Conservation (phyloP, 257 asterid genomes). For the Salvia rosmarinus region DNA sequence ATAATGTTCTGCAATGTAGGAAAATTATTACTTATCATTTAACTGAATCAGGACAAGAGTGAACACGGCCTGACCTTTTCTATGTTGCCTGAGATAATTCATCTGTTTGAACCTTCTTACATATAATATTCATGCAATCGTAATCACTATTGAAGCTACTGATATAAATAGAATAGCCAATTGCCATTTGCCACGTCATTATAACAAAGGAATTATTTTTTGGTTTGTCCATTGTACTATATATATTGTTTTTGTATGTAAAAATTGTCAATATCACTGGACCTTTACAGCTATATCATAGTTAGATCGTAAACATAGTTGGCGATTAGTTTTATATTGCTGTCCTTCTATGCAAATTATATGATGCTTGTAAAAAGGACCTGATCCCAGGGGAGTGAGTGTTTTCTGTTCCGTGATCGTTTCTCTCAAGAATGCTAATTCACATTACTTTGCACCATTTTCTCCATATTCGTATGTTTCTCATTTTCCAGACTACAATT, state of each 20-base stretch:
- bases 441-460: background rate
- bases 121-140: background rate
- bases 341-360: background rate
- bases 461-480: background rate
- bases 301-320: no score
- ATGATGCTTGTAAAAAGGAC: background rate
- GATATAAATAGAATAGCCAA: background rate
- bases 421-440: background rate
- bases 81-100: background rate
- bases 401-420: background rate
- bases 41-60: background rate
- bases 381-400: background rate
- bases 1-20: conserved; percentile 1
- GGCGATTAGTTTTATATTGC: background rate
- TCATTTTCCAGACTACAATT: background rate
- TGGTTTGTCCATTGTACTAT: no score
- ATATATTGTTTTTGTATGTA: no score
- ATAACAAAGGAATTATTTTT: no score
- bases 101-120: background rate
- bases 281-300: no score
- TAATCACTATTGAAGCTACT: background rate
- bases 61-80: background rate
- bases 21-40: background rate
- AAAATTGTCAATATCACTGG: no score
- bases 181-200: background rate